Percentiles rank a stretch among this genome's conserved stretches.
These are phyloP conservation scores for Rhinocladiella similis DNA, from an alignment of 2,329 filamentous ascomycete species.

Conservation along the genomic window DNA sequence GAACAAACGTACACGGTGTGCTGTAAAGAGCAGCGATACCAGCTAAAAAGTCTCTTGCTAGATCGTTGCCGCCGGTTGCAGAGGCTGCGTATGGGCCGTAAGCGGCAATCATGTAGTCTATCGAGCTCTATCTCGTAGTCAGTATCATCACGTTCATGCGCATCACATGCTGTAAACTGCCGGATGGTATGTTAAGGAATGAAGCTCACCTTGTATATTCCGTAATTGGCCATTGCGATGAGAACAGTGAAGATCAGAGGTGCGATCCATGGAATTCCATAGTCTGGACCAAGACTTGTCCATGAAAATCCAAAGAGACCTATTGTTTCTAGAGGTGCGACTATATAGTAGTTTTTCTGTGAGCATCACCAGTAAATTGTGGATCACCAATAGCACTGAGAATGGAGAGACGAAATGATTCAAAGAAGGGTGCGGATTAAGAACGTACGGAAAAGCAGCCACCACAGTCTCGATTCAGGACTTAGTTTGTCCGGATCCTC, in stretches of 20 bases:
- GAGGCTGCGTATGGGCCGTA: constrained; percentile 66
- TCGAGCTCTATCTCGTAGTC: constrained; percentile 50
- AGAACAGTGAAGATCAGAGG: constrained; percentile 60
- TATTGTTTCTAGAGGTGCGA: constrained; percentile 33
- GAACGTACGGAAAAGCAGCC: constrained; percentile 53
- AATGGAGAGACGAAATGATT: too few species aligned
- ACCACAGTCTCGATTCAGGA: constrained; percentile 62
- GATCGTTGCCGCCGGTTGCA: constrained; percentile 66
- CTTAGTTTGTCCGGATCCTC: constrained; percentile 52
- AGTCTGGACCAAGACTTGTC: constrained; percentile 55
- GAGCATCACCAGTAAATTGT: too few species aligned
- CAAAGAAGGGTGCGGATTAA: too few species aligned
- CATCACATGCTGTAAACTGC: too few species aligned
- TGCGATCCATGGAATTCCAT: constrained; percentile 57
- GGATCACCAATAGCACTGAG: too few species aligned
- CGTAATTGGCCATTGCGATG: constrained; percentile 62
- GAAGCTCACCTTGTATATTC: constrained; percentile 27
- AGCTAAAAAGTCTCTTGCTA: constrained; percentile 63
- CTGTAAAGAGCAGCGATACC: constrained; percentile 62
- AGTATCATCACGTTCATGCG: too few species aligned
- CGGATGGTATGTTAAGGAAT: too few species aligned
- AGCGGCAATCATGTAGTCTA: constrained; percentile 67
- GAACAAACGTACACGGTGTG: constrained; percentile 42
- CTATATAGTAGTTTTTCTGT: too few species aligned
- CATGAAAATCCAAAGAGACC: constrained; percentile 64